phyloP scores from a whole-genome alignment of 768 basidiomycete genomes.

The Amanita inopinata region DNA sequence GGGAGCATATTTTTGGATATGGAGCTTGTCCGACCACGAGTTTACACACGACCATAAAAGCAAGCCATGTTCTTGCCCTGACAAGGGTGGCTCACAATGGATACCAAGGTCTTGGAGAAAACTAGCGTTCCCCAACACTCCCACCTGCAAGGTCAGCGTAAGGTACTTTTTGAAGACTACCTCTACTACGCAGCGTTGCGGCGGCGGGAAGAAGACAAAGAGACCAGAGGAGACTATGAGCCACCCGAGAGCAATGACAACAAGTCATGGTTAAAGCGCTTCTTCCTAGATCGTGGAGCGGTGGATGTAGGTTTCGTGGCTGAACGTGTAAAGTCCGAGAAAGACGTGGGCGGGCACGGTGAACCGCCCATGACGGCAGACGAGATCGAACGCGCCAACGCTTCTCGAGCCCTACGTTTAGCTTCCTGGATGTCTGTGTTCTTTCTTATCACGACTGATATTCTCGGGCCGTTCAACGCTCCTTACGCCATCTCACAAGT shows the following conservation, averaged over 20 bases:
- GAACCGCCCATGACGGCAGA: slow-evolving; percentile 9
- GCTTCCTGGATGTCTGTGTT: slow-evolving; percentile 43
- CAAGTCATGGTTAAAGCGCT: no score
- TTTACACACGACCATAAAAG: no score
- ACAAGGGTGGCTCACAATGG: slow-evolving; percentile 1
- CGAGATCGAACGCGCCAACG: slow-evolving; percentile 21
- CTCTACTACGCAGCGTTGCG: slow-evolving; percentile 28
- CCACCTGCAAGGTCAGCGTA: not conserved
- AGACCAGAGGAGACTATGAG: no score
- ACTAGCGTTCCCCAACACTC: not conserved
- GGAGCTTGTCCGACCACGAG: no score
- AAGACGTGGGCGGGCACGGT: not conserved
- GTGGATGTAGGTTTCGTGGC: no score
- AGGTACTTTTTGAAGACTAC: slow-evolving; percentile 26
- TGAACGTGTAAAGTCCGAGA: no score
- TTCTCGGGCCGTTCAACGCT: no score
- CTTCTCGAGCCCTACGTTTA: slow-evolving; percentile 36
- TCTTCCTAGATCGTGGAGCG: no score
- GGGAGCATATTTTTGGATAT: no score
- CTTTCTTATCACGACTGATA: slow-evolving; percentile 52
- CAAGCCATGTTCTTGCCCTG: no score
- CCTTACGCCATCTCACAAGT: slow-evolving; percentile 38
- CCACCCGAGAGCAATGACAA: no score
- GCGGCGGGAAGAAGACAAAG: no score
- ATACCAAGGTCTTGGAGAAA: not conserved